These are phyloP conservation scores for Cadophora gregata DNA, from an alignment of 2,329 filamentous ascomycete genomes.

Conservation along the genomic window DNA sequence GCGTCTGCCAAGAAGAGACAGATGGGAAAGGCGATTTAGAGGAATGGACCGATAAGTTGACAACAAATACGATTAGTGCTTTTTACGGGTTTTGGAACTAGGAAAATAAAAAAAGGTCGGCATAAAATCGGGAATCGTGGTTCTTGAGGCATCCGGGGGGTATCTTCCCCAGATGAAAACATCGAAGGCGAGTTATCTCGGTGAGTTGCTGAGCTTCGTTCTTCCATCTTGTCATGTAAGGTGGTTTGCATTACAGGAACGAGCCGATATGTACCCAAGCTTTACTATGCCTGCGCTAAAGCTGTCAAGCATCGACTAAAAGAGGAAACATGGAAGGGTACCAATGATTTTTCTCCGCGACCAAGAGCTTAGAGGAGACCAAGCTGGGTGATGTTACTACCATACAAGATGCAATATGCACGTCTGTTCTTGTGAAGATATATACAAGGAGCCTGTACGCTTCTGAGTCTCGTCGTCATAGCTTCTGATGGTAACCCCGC, in stretches of 20 bases:
- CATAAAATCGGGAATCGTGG: background rate
- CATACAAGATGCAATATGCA: too few relatives aligned
- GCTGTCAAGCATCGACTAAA: background rate
- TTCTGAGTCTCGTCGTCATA: conserved; percentile 12
- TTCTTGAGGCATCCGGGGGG: too few relatives aligned
- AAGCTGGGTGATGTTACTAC: background rate
- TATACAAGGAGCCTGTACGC: background rate
- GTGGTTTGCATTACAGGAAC: too few relatives aligned
- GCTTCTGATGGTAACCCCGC: background rate
- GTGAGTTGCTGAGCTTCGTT: background rate
- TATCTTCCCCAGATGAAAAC: background rate
- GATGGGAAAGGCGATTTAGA: conserved; percentile 33
- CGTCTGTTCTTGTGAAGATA: too few relatives aligned
- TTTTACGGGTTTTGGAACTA: background rate
- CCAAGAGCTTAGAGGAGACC: background rate
- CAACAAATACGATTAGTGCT: background rate
- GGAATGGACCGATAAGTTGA: background rate
- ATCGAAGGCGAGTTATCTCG: background rate
- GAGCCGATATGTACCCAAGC: background rate
- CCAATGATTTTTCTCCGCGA: background rate
- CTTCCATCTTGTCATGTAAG: too few relatives aligned
- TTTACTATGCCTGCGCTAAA: background rate
- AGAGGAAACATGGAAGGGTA: background rate
- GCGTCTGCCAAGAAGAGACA: conserved; percentile 41
- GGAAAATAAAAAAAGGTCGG: background rate